Base-by-base conservation (phyloP, 2,329 filamentous ascomycete genomes). In the Biscogniauxia sp. region DNA sequence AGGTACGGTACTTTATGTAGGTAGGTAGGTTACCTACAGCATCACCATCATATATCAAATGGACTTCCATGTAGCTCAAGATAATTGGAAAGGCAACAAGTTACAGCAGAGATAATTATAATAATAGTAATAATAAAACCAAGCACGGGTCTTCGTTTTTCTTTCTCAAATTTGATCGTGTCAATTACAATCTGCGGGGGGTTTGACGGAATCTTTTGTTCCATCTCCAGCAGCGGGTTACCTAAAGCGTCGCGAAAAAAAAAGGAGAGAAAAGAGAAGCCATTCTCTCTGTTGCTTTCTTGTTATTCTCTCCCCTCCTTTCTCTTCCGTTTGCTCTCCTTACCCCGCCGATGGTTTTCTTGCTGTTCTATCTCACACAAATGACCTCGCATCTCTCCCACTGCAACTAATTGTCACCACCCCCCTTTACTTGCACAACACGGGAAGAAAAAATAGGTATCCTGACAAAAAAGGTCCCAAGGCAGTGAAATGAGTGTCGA, bases 391-490 rank as follows among this genome's bases (percentile, higher is more conserved):
- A 45, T 45, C 37, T 45, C 11, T n/a, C 15, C 37, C n/a, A 13
- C 37, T 51, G 49, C 49, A 19, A 51, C n/a, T n/a, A 51, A 51
- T n/a, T 51, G 54, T 23, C 2, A 23, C 2, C 23, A 23, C 25
- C 32, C 41, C n/a, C 19, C 20, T 19, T 17, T 45, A 13, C 50
- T 50, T 51, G 45, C 37, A 50, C 28, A 26, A 26, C 37, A 53
- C 50, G 51, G 51, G 51, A 52, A 23, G 23, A 52, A 23, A 57
- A 51, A 32, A 32, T 23, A 62, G 54, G 57, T 62, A 60, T 62
- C 60, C 60, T 58, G 49, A 57, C 54, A 55, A 62, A 60, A 51
- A 55, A 61, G 55, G 55, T 56, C n/a, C 17, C 37, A 6, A 45
- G 37, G 37, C 37, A 45, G 37, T 45, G 15, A 45, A 45, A 53